Conservation (phyloP, 345 rosid genomes). For the Arabis hirsuta region DNA sequence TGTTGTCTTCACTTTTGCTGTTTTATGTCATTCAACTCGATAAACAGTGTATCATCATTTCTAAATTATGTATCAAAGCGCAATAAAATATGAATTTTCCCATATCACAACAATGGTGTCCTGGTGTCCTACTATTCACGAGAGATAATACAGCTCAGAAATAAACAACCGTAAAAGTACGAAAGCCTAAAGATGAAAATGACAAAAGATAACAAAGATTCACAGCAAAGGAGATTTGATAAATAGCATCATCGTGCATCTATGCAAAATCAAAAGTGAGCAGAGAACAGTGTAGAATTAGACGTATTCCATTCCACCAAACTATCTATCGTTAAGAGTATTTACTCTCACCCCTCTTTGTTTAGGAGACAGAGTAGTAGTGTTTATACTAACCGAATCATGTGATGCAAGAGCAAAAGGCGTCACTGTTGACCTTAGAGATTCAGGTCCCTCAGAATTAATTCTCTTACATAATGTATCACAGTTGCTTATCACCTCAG, state of each 20-base stretch:
- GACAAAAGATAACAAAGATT: slow-evolving; percentile 9
- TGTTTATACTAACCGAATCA: slow-evolving; percentile 36
- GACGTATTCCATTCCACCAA: not conserved
- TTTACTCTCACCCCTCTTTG: slow-evolving; percentile 7
- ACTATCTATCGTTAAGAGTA: slow-evolving; percentile 11
- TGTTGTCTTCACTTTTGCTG: slow-evolving; percentile 13
- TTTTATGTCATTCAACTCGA: slow-evolving; percentile 18
- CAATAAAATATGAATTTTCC: slow-evolving; percentile 23
- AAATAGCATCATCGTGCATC: slow-evolving; percentile 14
- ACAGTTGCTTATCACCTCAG: slow-evolving; percentile 82
- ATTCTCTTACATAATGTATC: slow-evolving; percentile 84
- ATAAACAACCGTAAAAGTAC: not conserved
- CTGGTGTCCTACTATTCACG: slow-evolving; percentile 5
- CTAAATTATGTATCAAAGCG: slow-evolving; percentile 24
- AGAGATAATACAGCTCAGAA: not conserved
- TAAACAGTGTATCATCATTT: slow-evolving; percentile 12
- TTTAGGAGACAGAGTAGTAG: slow-evolving; percentile 32
- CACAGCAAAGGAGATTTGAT: not conserved
- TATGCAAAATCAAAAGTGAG: slow-evolving; percentile 8
- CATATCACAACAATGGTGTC: not conserved
- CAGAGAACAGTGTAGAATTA: slow-evolving; percentile 5
- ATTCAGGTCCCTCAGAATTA: slow-evolving; percentile 73
- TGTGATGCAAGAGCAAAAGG: slow-evolving; percentile 53
- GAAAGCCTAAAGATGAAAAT: not conserved
- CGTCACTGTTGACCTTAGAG: slow-evolving; percentile 55